Evolutionary conservation across 345 rosid genomes (phyloP).

Genomic region (Dovyalis caffra): DNA sequence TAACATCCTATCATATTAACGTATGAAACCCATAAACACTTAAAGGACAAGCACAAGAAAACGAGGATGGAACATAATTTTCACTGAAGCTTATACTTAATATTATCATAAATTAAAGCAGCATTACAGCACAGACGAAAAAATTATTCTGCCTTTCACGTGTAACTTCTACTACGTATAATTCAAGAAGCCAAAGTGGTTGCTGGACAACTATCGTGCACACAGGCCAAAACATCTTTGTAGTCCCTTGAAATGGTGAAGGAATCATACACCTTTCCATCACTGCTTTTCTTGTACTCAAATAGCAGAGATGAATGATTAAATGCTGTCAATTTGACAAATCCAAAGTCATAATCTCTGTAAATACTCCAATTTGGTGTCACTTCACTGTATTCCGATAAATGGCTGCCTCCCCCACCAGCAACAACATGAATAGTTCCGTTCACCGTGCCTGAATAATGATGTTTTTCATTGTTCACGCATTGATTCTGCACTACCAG

Average conservation of each 20-base stretch:
- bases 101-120: not conserved
- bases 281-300: constrained; percentile 87
- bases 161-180: not conserved
- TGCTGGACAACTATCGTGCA: constrained; percentile 63
- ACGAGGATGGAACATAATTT: not conserved
- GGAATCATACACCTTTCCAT: constrained; percentile 70
- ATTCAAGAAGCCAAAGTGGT: constrained; percentile 61
- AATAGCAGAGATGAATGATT: constrained; percentile 70
- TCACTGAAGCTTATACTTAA: not conserved
- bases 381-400: constrained; percentile 46
- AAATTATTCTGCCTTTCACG: not conserved
- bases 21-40: no score
- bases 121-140: not conserved
- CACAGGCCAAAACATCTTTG: constrained; percentile 77
- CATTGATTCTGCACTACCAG: constrained; percentile 60
- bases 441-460: constrained; percentile 59
- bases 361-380: constrained; percentile 66
- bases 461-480: constrained; percentile 45
- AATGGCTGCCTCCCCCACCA: constrained; percentile 81
- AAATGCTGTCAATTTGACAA: constrained; percentile 74
- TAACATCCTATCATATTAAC: no score
- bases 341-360: constrained; percentile 77
- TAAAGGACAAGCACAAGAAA: not conserved
- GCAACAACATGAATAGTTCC: constrained; percentile 86
- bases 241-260: constrained; percentile 85